Base-by-base conservation (phyloP, 495 filamentous ascomycete species). In the Penicillium mononematosum region DNA sequence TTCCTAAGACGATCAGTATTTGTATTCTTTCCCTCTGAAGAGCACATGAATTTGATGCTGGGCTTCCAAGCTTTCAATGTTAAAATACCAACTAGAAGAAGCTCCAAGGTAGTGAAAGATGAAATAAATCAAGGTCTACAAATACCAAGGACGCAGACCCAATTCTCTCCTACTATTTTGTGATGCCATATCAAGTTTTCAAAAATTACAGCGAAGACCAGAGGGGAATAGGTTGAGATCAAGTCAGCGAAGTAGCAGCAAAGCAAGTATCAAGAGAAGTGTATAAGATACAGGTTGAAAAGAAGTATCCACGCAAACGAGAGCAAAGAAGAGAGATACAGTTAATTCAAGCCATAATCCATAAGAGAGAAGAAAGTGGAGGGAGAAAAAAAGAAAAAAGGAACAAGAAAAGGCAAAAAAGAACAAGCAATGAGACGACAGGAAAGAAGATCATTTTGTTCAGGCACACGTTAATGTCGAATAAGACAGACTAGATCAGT, bases 401-500 rank as follows among this genome's bases (percentile, higher is more conserved):
- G 19, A 58, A 38, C 53, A 45, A 47, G 54, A 47, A 55, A 46
- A 45, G 24, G 24, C n/a, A 47, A 55, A 46, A 42, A 19, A 34
- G 41, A 53, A 55, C 42, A 50, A 5, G 14, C 34, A 56, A 45
- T 31, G 54, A 39, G 38, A 51, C 27, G 34, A 17, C 16, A 19
- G 45, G 4, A 6, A 20, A 48, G 24, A 22, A 22, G n/a, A 41
- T 34, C 10, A 43, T 56, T 56, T 50, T 44, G 25, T 43, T 27
- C 45, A 56, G 27, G 12, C 54, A 50, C 45, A 56, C 24, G 44
- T 42, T 34, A 51, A 38, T 8, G 32, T 45, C 44, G 53, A 8
- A 45, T 17, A 19, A 22, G 9, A 50, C 22, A 22, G 2, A 1
- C 20, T 42, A 14, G 16, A 46, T 68, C 58, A 90, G 72, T 91